phyloP scores from a whole-genome alignment of 768 basidiomycete genomes.

The Lentinula edodes region DNA sequence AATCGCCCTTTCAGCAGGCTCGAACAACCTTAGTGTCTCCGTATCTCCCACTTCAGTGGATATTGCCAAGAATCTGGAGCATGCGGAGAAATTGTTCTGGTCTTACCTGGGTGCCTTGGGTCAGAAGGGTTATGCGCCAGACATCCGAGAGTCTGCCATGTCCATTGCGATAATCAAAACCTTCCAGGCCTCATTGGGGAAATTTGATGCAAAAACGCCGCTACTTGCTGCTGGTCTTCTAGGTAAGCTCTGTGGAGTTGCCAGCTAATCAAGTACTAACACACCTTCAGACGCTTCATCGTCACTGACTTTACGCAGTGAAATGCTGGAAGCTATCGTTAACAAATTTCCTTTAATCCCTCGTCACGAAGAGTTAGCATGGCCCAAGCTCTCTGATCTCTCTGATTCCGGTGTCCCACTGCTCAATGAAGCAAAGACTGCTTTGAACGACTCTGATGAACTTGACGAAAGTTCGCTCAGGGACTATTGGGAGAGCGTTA shows the following conservation, averaged over 20 bases:
- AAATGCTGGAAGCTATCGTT: conserved; percentile 78
- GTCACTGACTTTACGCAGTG: conserved; percentile 76
- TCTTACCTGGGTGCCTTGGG: conserved; percentile 51
- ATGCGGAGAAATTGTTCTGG: conserved; percentile 70
- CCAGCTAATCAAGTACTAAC: neutral
- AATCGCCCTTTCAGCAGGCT: conserved; percentile 78
- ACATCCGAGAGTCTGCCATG: conserved; percentile 70
- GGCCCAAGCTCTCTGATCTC: conserved; percentile 56
- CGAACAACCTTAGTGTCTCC: conserved; percentile 32
- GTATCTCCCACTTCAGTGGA: conserved; percentile 47
- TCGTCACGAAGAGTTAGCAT: conserved; percentile 60
- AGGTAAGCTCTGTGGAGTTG: conserved; percentile 29
- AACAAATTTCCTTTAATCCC: conserved; percentile 52
- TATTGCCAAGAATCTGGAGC: conserved; percentile 52
- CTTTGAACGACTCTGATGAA: conserved; percentile 19
- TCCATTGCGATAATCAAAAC: conserved; percentile 67
- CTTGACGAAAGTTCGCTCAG: conserved; percentile 33
- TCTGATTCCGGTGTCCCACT: conserved; percentile 37
- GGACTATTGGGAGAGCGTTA: conserved; percentile 59
- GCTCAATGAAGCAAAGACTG: conserved; percentile 12
- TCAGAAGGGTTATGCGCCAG: conserved; percentile 56
- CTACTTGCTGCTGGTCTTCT: conserved; percentile 58
- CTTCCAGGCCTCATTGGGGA: conserved; percentile 79
- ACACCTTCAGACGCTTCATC: conserved; percentile 56
- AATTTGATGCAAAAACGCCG: conserved; percentile 41